These are phyloP conservation scores for Dictyostelium brefeldianum DNA, from an alignment of 78 protist species.

Conservation along the genomic window DNA sequence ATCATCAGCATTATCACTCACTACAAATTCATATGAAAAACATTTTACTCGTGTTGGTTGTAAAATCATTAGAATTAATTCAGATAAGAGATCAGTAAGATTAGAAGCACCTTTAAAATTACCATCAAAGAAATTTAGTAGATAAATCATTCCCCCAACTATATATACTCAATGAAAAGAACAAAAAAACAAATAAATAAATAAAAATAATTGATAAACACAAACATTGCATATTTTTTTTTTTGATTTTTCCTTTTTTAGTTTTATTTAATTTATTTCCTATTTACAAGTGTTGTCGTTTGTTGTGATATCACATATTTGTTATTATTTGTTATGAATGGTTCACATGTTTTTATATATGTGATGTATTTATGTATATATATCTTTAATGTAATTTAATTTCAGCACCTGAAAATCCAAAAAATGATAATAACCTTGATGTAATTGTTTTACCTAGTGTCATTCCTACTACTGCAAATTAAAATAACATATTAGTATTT, in stretches of 20 bases:
- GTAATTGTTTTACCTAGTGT: neutral
- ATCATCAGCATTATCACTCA: slow-evolving; percentile 8
- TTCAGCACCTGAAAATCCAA: neutral
- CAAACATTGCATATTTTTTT: neutral
- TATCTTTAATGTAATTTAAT: neutral
- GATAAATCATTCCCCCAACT: neutral
- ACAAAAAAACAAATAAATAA: neutral
- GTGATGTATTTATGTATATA: too few relatives aligned
- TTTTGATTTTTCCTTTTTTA: neutral
- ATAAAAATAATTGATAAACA: neutral
- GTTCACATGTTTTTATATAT: too few relatives aligned
- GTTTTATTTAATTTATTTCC: neutral
- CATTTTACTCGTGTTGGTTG: slow-evolving; percentile 38
- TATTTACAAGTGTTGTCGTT: neutral
- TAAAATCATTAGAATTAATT: neutral
- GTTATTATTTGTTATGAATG: neutral
- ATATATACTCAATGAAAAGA: neutral
- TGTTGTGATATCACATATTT: neutral
- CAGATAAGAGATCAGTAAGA: slow-evolving; percentile 15
- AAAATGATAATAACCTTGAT: neutral
- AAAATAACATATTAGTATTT: neutral
- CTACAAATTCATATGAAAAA: slow-evolving; percentile 9
- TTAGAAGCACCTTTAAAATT: slow-evolving; percentile 16
- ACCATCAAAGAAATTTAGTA: slow-evolving; percentile 1
- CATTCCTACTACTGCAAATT: neutral